Evolutionary conservation across 1,284 basidiomycete genomes (phyloP).

Genomic region (Ceratobasidium sp.): DNA sequence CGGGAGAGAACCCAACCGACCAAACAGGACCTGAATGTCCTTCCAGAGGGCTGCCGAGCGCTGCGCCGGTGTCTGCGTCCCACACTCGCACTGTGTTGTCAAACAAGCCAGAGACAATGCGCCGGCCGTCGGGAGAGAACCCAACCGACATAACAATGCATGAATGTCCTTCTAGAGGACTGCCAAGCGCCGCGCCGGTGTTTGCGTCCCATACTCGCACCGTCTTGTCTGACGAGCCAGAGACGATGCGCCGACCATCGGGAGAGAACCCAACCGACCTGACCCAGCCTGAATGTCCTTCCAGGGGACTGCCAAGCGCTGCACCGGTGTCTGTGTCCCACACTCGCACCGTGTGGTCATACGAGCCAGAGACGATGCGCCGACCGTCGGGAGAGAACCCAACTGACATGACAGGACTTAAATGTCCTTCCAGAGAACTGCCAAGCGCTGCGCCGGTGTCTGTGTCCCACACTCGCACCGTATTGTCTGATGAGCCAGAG

Average conservation of each 20-base stretch:
- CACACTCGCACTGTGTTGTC: not conserved
- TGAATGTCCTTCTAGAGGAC: constrained; percentile 50
- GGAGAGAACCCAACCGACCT: constrained; percentile 23
- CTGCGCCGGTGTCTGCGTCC: not conserved
- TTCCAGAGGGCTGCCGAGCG: not conserved
- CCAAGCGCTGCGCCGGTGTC: not conserved
- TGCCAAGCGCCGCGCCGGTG: not conserved
- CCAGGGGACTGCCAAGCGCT: constrained; percentile 7
- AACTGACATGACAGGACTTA: constrained; percentile 30
- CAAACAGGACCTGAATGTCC: not conserved
- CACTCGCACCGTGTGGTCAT: constrained; percentile 18
- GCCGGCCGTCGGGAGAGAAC: constrained; percentile 18
- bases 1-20: constrained; percentile 27
- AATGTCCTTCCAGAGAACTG: not conserved
- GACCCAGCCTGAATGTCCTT: not conserved
- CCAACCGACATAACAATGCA: not conserved
- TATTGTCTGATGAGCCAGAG: constrained; percentile 21
- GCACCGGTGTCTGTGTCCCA: constrained; percentile 37
- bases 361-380: constrained; percentile 28
- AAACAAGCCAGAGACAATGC: constrained; percentile 9
- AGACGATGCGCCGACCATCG: constrained; percentile 8
- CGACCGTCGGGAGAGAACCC: constrained; percentile 41
- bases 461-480: constrained; percentile 32
- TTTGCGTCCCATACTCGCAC: constrained; percentile 35
- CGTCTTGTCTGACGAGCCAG: constrained; percentile 23